These are phyloP conservation scores for Rutstroemia sp. DNA, from an alignment of 2,329 filamentous ascomycete genomes.

Conservation along the genomic window DNA sequence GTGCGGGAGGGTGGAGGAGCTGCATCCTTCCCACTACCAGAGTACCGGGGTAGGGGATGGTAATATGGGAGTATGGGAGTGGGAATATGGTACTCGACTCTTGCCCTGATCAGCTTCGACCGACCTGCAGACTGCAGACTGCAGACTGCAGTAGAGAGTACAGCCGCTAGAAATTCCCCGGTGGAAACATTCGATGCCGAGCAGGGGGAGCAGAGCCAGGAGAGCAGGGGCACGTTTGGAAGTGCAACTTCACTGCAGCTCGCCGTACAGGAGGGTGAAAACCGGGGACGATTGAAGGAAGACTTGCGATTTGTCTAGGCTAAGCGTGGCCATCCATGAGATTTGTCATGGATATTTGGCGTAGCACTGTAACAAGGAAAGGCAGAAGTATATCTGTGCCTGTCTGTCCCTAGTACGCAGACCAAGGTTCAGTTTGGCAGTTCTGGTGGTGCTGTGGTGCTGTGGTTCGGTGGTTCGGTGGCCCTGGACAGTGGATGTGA, in stretches of 20 bases:
- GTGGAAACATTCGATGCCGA: slow-evolving; percentile 10
- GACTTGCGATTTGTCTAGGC: slow-evolving; percentile 8
- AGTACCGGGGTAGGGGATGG: background rate
- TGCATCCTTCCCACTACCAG: slow-evolving; percentile 6
- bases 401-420: background rate
- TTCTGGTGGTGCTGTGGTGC: background rate
- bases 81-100: too few species aligned
- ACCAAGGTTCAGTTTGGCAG: background rate
- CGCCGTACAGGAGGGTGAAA: background rate
- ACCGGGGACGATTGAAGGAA: slow-evolving; percentile 6
- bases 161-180: slow-evolving; percentile 9
- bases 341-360: slow-evolving; percentile 2
- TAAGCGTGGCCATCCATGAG: background rate
- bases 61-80: background rate
- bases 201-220: background rate
- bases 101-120: background rate
- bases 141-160: slow-evolving; percentile 3
- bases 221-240: background rate
- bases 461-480: background rate
- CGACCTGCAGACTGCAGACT: slow-evolving; percentile 4
- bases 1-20: background rate
- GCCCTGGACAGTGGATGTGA: too few species aligned
- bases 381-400: background rate
- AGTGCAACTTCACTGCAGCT: slow-evolving; percentile 6
- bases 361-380: background rate